Percentiles rank a stretch among this genome's conserved stretches.
Evolutionary conservation across 2,329 filamentous ascomycete species (phyloP).

Genomic region (Sporothrix globosa): DNA sequence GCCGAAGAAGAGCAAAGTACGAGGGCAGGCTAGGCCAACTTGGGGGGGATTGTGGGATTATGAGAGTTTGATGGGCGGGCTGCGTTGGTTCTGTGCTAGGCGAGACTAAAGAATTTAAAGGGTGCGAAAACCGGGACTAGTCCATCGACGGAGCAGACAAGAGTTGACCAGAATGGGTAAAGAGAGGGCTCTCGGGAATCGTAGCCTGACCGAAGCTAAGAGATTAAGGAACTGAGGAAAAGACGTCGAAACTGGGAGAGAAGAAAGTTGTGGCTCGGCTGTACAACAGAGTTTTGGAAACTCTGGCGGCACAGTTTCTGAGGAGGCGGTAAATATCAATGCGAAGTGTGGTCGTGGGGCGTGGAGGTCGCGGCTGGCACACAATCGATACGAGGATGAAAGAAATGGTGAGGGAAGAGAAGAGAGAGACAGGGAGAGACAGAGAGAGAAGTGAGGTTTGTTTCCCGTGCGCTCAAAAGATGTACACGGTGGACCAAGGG

Average conservation of each 20-base stretch:
- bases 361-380: background rate
- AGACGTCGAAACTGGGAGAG: background rate
- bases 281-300: background rate
- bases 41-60: slow-evolving; percentile 26
- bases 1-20: slow-evolving; percentile 3
- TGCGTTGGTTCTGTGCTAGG: slow-evolving; percentile 28
- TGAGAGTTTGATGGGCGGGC: slow-evolving; percentile 27
- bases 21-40: slow-evolving; percentile 26
- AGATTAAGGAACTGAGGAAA: background rate
- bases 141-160: slow-evolving; percentile 20
- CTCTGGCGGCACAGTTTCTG: background rate
- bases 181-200: background rate
- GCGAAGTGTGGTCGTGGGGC: no score
- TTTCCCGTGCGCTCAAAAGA: slow-evolving; percentile 15
- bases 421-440: background rate
- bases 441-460: slow-evolving; percentile 11
- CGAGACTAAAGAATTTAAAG: slow-evolving; percentile 26
- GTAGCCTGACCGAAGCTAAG: background rate
- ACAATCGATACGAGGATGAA: background rate
- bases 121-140: slow-evolving; percentile 33
- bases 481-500: slow-evolving; percentile 8
- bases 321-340: background rate
- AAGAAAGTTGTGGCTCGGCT: background rate
- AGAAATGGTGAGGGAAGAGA: background rate
- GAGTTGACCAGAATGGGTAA: background rate